Conservation (phyloP, 306 rosid genomes). For the Albizia julibrissin region DNA sequence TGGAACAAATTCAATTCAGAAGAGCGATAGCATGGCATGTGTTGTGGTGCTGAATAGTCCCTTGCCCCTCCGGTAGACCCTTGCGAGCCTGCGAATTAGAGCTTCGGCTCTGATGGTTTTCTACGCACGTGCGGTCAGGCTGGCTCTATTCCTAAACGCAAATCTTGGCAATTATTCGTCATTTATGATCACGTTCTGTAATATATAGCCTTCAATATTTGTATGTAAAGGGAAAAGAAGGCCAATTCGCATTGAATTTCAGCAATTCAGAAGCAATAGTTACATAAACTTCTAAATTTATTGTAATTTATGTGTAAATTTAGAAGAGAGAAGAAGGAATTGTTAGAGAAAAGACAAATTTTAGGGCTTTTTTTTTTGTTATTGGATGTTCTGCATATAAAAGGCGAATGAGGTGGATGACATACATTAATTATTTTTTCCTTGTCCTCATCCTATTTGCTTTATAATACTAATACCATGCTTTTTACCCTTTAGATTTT, state of each 20-base stretch:
- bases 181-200: conserved; percentile 26
- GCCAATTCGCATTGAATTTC: conserved; percentile 5
- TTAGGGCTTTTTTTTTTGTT: neutral
- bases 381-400: neutral
- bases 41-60: neutral
- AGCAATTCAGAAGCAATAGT: conserved; percentile 34
- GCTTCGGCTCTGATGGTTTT: conserved; percentile 17
- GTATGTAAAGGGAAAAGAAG: conserved; percentile 20
- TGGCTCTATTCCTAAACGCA: neutral
- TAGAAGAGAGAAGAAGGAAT: neutral
- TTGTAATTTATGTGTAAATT: neutral
- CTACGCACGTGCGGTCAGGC: neutral
- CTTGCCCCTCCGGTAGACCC: neutral
- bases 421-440: neutral
- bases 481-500: neutral
- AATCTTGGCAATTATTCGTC: conserved; percentile 30
- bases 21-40: conserved; percentile 59
- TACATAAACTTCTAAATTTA: neutral
- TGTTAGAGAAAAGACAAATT: neutral
- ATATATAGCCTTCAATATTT: conserved; percentile 25
- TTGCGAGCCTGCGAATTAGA: neutral
- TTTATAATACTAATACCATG: neutral
- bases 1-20: conserved; percentile 97
- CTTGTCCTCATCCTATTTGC: neutral
- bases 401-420: neutral